Evolutionary conservation across 257 asterid species (phyloP).

Genomic region (Verbascum thapsus): DNA sequence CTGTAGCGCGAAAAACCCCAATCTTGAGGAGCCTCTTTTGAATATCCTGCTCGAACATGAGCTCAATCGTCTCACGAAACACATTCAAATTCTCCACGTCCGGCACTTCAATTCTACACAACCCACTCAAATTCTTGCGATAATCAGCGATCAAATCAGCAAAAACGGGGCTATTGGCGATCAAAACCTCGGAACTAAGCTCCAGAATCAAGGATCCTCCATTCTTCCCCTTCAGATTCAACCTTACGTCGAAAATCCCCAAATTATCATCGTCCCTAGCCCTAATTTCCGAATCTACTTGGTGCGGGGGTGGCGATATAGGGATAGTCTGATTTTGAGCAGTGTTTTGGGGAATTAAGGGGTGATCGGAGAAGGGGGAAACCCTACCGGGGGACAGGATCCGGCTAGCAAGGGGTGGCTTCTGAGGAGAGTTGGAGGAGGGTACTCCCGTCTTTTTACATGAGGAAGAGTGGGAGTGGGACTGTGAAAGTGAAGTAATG

Average conservation of each 20-base stretch:
- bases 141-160: conserved; percentile 63
- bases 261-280: conserved; percentile 31
- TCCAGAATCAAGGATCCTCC: conserved; percentile 72
- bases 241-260: conserved; percentile 72
- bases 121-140: conserved; percentile 53
- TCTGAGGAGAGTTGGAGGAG: conserved; percentile 60
- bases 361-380: conserved; percentile 72
- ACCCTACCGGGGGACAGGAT: conserved; percentile 99
- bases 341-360: conserved; percentile 16
- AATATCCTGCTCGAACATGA: conserved; percentile 89
- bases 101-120: conserved; percentile 92
- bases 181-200: conserved; percentile 74
- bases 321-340: conserved; percentile 31
- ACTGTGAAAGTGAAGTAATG: conserved; percentile 35
- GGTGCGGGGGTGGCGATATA: conserved; percentile 40
- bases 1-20: conserved; percentile 77
- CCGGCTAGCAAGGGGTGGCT: conserved; percentile 61
- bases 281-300: conserved; percentile 31
- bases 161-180: conserved; percentile 64
- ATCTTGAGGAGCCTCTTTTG: conserved; percentile 56
- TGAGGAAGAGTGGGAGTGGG: conserved; percentile 37
- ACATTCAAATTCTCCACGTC: conserved; percentile 71
- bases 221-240: conserved; percentile 74
- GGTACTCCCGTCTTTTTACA: conserved; percentile 50
- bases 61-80: conserved; percentile 78